phyloP scores from a whole-genome alignment of 805 yeast genomes.

The Cyberlindnera saturnus region DNA sequence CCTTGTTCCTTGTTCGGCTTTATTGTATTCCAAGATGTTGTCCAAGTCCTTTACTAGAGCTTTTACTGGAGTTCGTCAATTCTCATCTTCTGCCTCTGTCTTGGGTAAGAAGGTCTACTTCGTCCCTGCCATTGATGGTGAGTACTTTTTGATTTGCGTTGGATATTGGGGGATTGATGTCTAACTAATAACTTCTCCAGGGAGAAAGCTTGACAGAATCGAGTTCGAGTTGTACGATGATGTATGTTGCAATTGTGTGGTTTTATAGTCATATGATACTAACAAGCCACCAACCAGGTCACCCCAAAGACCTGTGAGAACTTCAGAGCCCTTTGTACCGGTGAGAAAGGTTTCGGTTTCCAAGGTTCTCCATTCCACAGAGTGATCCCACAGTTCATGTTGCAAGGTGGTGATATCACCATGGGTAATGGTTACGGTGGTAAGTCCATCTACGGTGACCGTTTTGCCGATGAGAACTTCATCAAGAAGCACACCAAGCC shows the following conservation, averaged over 20 bases:
- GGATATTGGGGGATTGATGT: not conserved
- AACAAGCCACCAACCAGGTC: slow-evolving; percentile 12
- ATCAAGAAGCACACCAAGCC: slow-evolving; percentile 67
- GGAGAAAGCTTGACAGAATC: slow-evolving; percentile 35
- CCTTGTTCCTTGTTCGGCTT: no score
- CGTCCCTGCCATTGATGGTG: slow-evolving; percentile 49
- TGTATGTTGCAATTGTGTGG: slow-evolving; percentile 7
- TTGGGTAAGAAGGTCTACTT: slow-evolving; percentile 49
- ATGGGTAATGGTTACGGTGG: slow-evolving; percentile 92
- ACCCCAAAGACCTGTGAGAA: slow-evolving; percentile 79
- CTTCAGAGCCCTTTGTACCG: slow-evolving; percentile 79
- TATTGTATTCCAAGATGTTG: slow-evolving; percentile 4
- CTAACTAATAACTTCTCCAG: slow-evolving; percentile 4
- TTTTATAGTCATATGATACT: not conserved
- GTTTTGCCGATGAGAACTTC: slow-evolving; percentile 58
- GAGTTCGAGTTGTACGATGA: slow-evolving; percentile 28
- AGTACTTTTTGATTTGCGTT: not conserved
- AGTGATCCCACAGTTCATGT: slow-evolving; percentile 92
- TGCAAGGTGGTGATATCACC: slow-evolving; percentile 92
- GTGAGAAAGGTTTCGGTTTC: slow-evolving; percentile 74
- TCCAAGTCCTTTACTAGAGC: slow-evolving; percentile 13
- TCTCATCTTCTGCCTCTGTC: slow-evolving; percentile 19
- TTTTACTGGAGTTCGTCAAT: slow-evolving; percentile 14
- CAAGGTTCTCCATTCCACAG: slow-evolving; percentile 86
- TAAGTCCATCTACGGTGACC: slow-evolving; percentile 72